Evolutionary conservation across 768 basidiomycete species (phyloP).

Genomic region (Serendipita sp.): DNA sequence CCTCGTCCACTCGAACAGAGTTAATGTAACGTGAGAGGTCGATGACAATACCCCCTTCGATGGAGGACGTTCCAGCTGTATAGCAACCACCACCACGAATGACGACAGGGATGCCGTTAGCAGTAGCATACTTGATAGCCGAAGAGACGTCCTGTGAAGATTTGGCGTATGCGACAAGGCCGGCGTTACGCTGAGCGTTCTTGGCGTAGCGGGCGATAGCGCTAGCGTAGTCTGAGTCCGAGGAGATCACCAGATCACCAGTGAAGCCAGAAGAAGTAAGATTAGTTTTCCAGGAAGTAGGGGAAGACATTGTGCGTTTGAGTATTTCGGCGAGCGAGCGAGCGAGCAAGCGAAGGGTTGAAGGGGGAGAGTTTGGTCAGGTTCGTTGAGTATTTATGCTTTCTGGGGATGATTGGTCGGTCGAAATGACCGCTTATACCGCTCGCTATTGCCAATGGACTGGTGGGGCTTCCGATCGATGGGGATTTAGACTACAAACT

Average conservation of each 20-base stretch:
- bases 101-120: conserved; percentile 22
- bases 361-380: too few species aligned
- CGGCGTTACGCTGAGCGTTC: conserved; percentile 27
- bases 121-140: conserved; percentile 24
- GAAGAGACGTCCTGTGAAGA: conserved; percentile 25
- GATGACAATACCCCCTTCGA: conserved; percentile 9
- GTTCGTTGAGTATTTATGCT: too few species aligned
- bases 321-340: too few species aligned
- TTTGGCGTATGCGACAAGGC: conserved; percentile 31
- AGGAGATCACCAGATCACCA: conserved; percentile 30
- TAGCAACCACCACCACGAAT: conserved; percentile 10
- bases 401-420: too few species aligned
- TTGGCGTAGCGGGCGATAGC: conserved; percentile 32
- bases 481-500: too few species aligned
- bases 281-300: not conserved
- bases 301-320: too few species aligned
- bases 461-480: too few species aligned
- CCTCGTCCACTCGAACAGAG: not conserved
- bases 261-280: conserved; percentile 17
- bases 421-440: too few species aligned
- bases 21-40: conserved; percentile 6
- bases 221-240: conserved; percentile 23
- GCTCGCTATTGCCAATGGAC: too few species aligned
- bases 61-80: conserved; percentile 2
- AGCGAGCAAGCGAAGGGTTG: too few species aligned